Percentiles rank a stretch among this genome's conserved stretches.
phyloP scores from a whole-genome alignment of 176 grass and related monocot genomes.

The Alloteropsis semialata region DNA sequence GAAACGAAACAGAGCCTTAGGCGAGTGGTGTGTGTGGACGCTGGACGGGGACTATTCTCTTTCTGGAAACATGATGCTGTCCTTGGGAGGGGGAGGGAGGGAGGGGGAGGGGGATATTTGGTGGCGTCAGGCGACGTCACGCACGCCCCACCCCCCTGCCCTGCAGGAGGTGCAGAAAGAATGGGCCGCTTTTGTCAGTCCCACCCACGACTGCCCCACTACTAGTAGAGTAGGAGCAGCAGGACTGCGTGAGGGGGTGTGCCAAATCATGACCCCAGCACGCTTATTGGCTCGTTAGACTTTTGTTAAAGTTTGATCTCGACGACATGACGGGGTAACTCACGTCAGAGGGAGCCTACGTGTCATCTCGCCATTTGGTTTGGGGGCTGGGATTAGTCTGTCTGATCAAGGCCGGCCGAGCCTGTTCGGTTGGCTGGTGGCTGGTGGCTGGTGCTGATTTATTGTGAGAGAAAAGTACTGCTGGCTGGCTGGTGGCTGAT shows the following conservation, averaged over 20 bases:
- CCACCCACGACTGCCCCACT: conserved; percentile 22
- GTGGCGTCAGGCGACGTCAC: conserved; percentile 54
- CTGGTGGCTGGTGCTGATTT: too few relatives aligned
- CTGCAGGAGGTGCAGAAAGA: not conserved
- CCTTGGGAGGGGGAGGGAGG: conserved; percentile 32
- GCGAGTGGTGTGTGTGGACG: too few relatives aligned
- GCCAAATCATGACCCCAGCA: conserved; percentile 13
- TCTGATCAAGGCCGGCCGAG: too few relatives aligned
- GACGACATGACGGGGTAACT: too few relatives aligned
- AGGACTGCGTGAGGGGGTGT: not conserved
- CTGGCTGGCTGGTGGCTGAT: too few relatives aligned
- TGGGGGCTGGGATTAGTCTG: too few relatives aligned
- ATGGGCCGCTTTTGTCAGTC: conserved; percentile 47
- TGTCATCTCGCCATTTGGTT: too few relatives aligned
- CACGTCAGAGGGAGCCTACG: too few relatives aligned
- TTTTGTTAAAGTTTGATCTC: too few relatives aligned
- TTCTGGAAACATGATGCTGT: conserved; percentile 46
- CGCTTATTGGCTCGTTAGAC: not conserved
- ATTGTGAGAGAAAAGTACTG: too few relatives aligned
- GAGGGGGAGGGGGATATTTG: conserved; percentile 25
- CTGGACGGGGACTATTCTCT: not conserved
- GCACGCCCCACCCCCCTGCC: not conserved
- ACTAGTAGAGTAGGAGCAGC: not conserved
- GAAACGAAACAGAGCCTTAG: too few relatives aligned
- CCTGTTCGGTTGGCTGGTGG: too few relatives aligned